Conservation (phyloP, 1,139 yeast genomes). For the Lodderomyces margitis region DNA sequence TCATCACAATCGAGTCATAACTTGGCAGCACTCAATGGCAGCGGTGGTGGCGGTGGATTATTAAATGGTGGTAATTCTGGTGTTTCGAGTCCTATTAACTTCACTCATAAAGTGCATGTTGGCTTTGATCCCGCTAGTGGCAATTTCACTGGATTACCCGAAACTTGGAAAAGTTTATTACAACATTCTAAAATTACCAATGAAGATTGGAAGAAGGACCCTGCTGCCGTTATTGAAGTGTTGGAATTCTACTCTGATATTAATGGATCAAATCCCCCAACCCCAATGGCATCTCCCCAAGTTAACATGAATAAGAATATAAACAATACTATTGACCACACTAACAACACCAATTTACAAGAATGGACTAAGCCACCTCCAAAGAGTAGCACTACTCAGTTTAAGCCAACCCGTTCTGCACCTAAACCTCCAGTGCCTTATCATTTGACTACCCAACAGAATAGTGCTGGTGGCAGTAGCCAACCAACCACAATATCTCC, state of each 20-base stretch:
- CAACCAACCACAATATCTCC: slow-evolving; percentile 29
- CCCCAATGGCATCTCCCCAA: slow-evolving; percentile 30
- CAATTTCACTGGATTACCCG: slow-evolving; percentile 74
- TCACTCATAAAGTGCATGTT: slow-evolving; percentile 65
- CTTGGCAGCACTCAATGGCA: not conserved
- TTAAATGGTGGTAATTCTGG: slow-evolving; percentile 25
- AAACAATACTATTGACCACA: not conserved
- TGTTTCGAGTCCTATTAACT: slow-evolving; percentile 76
- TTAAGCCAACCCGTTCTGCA: slow-evolving; percentile 42
- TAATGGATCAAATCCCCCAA: slow-evolving; percentile 31
- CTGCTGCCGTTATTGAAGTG: slow-evolving; percentile 87
- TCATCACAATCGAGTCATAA: slow-evolving; percentile 5
- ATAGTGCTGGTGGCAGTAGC: slow-evolving; percentile 2
- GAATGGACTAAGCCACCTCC: slow-evolving; percentile 45
- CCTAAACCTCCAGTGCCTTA: slow-evolving; percentile 48
- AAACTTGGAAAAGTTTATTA: slow-evolving; percentile 71
- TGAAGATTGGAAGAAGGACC: slow-evolving; percentile 81
- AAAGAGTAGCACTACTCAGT: slow-evolving; percentile 18
- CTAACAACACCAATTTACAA: slow-evolving; percentile 24
- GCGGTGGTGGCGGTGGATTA: not conserved
- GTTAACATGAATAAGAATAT: slow-evolving; percentile 6
- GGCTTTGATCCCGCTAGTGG: slow-evolving; percentile 73
- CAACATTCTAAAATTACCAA: slow-evolving; percentile 78
- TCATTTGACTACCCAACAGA: slow-evolving; percentile 25
- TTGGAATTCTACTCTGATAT: slow-evolving; percentile 74